Percentiles rank a stretch among this genome's conserved stretches.
phyloP scores from a whole-genome alignment of 805 yeast genomes.

The Scheffersomyces amazonensis region DNA sequence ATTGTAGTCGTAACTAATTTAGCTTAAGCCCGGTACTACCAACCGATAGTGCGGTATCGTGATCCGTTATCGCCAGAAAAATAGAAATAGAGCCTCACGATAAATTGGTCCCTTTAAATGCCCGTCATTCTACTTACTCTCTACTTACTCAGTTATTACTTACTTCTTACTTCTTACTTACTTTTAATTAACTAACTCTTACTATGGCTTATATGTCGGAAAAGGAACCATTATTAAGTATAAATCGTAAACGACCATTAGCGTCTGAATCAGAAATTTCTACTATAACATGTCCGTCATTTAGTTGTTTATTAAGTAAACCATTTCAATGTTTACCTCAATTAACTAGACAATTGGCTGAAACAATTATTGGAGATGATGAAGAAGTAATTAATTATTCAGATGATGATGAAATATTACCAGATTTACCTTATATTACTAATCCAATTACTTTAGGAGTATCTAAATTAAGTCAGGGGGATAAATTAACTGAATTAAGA shows the following conservation, averaged over 20 bases:
- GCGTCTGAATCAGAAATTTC: conserved; percentile 14
- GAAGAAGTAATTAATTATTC: conserved; percentile 11
- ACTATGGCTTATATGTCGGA: conserved; percentile 2
- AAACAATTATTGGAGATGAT: conserved; percentile 3
- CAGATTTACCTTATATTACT: conserved; percentile 22
- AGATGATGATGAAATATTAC: conserved; percentile 18
- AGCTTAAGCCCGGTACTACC: no score
- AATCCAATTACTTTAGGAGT: conserved; percentile 5
- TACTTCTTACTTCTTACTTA: no score
- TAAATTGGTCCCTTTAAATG: no score
- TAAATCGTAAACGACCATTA: neutral
- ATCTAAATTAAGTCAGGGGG: conserved; percentile 45
- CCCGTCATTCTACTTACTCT: no score
- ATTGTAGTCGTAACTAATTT: no score
- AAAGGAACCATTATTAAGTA: conserved; percentile 7
- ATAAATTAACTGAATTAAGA: conserved; percentile 61
- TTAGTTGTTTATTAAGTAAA: conserved; percentile 14
- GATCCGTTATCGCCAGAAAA: no score
- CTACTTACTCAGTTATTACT: no score
- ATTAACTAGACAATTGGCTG: conserved; percentile 5
- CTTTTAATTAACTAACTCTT: no score
- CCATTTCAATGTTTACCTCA: conserved; percentile 25
- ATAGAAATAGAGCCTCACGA: neutral
- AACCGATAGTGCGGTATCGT: no score
- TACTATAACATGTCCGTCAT: conserved; percentile 14